These are phyloP conservation scores for Lactifluus piperatus DNA, from an alignment of 768 basidiomycete genomes.

Conservation along the genomic window DNA sequence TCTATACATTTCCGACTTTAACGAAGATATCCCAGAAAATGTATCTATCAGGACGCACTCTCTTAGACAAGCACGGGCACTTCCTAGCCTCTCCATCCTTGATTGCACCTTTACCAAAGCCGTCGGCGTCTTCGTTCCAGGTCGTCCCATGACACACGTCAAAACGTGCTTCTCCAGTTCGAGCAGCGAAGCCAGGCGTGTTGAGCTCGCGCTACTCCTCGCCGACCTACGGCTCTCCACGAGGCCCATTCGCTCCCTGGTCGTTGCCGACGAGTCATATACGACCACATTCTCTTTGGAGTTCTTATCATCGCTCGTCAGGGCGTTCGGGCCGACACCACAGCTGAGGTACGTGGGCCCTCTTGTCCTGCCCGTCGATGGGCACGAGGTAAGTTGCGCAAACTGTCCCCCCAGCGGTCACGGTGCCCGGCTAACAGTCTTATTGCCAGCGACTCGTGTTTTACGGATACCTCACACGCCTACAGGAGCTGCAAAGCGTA, in stretches of 20 bases:
- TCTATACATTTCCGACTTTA: slow-evolving; percentile 34
- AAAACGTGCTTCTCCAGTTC: slow-evolving; percentile 62
- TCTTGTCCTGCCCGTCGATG: slow-evolving; percentile 52
- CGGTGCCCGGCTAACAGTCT: not conserved
- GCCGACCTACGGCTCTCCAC: slow-evolving; percentile 39
- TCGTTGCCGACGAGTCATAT: slow-evolving; percentile 56
- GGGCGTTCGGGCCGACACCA: slow-evolving; percentile 27
- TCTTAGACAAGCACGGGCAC: slow-evolving; percentile 25
- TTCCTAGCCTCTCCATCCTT: slow-evolving; percentile 43
- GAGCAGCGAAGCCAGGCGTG: slow-evolving; percentile 38
- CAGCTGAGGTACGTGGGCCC: slow-evolving; percentile 52
- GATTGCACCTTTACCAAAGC: slow-evolving; percentile 67
- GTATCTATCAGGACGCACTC: slow-evolving; percentile 20
- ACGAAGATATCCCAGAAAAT: slow-evolving; percentile 23
- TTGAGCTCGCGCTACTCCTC: slow-evolving; percentile 43
- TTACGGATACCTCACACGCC: slow-evolving; percentile 49
- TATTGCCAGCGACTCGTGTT: slow-evolving; percentile 46
- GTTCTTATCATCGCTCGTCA: slow-evolving; percentile 37
- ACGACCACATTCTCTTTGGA: slow-evolving; percentile 45
- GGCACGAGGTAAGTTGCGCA: slow-evolving; percentile 40
- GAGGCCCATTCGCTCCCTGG: slow-evolving; percentile 40
- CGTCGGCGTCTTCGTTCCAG: slow-evolving; percentile 45
- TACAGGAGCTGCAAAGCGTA: slow-evolving; percentile 42
- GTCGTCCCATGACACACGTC: slow-evolving; percentile 49
- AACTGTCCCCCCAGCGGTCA: not conserved